Conservation (phyloP, 176 grass and related monocot genomes). For the Ensete glaucum region DNA sequence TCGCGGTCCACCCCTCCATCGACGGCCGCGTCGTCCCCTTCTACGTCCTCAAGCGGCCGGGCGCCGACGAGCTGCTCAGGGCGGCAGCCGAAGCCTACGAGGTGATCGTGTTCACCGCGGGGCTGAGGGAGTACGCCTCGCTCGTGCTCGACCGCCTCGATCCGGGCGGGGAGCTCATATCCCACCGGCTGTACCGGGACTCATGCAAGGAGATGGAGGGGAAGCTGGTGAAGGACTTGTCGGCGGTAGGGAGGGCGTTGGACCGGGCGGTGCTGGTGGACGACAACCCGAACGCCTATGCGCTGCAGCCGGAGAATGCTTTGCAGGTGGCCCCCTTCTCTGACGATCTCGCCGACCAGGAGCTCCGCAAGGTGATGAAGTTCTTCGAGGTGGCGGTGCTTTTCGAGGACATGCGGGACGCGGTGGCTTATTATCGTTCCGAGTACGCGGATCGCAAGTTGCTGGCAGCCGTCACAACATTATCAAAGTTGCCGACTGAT, state of each 20-base stretch:
- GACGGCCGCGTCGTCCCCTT: slow-evolving; percentile 52
- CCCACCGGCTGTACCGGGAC: slow-evolving; percentile 68
- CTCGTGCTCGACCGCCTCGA: slow-evolving; percentile 72
- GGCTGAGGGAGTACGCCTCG: slow-evolving; percentile 60
- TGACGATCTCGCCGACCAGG: slow-evolving; percentile 42
- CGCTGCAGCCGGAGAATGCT: slow-evolving; percentile 70
- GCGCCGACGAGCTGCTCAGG: slow-evolving; percentile 54
- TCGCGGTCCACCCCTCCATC: slow-evolving; percentile 67
- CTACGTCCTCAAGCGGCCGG: slow-evolving; percentile 67
- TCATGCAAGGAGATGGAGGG: slow-evolving; percentile 64
- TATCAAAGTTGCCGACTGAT: not conserved
- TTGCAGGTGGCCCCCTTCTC: slow-evolving; percentile 55
- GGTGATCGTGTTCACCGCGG: slow-evolving; percentile 75
- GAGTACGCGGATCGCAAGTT: slow-evolving; percentile 9
- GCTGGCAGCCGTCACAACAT: not conserved
- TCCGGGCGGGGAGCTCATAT: slow-evolving; percentile 36
- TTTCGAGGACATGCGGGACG: slow-evolving; percentile 56
- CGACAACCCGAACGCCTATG: slow-evolving; percentile 83
- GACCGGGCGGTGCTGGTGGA: slow-evolving; percentile 62
- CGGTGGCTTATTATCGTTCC: slow-evolving; percentile 43
- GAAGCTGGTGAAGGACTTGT: slow-evolving; percentile 81
- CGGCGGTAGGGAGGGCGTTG: slow-evolving; percentile 38
- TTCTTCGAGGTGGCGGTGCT: slow-evolving; percentile 38
- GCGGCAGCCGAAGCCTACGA: slow-evolving; percentile 40
- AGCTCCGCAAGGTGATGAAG: slow-evolving; percentile 57